Evolutionary conservation across 129 eudicot genomes (phyloP).

Genomic region (Flaveria ramosissima): DNA sequence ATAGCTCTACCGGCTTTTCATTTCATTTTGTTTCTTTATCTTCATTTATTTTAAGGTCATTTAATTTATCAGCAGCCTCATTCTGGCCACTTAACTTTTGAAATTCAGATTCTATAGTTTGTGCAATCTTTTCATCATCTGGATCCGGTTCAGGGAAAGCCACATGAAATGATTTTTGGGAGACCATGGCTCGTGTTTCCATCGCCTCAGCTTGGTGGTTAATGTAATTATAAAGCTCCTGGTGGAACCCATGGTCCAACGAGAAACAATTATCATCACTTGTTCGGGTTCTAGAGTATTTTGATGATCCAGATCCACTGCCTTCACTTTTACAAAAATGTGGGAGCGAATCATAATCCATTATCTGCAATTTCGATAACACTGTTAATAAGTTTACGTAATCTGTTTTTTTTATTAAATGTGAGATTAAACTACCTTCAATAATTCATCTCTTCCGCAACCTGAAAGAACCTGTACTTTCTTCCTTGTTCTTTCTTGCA

Average conservation of each 20-base stretch:
- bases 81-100: conserved; percentile 61
- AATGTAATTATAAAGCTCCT: conserved; percentile 63
- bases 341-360: conserved; percentile 93
- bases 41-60: conserved; percentile 41
- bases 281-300: conserved; percentile 50
- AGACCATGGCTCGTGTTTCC: conserved; percentile 38
- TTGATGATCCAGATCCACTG: conserved; percentile 59
- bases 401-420: neutral
- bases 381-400: neutral
- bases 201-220: conserved; percentile 57
- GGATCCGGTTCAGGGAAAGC: conserved; percentile 72
- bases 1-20: neutral
- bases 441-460: conserved; percentile 72
- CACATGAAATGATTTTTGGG: conserved; percentile 78
- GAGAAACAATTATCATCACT: conserved; percentile 65
- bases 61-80: conserved; percentile 43
- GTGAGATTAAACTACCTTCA: conserved; percentile 52
- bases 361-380: conserved; percentile 58
- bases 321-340: conserved; percentile 86
- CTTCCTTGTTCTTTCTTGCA: conserved; percentile 90
- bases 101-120: conserved; percentile 71
- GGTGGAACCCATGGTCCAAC: conserved; percentile 72
- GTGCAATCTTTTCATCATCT: conserved; percentile 70
- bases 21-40: conserved; percentile 25
- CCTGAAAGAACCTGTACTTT: conserved; percentile 89